Conservation (phyloP, 129 eudicot genomes). For the Tagetes patula region DNA sequence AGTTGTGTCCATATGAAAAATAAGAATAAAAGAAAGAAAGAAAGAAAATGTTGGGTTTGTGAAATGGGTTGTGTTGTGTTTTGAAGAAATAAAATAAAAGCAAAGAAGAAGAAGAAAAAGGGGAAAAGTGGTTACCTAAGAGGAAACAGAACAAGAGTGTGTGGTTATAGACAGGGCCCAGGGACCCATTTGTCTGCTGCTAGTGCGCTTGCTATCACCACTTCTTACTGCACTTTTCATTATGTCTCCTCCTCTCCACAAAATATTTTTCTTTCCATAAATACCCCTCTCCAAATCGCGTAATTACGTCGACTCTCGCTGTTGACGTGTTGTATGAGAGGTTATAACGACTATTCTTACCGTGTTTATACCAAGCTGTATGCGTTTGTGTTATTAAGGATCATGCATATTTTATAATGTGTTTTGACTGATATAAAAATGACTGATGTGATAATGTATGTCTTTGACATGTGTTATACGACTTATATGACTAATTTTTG, state of each 20-base stretch:
- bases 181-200: slow-evolving; percentile 68
- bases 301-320: no score
- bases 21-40: no score
- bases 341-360: no score
- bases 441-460: no score
- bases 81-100: slow-evolving; percentile 23
- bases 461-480: no score
- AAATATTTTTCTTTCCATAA: slow-evolving; percentile 2
- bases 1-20: slow-evolving; percentile 31
- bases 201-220: slow-evolving; percentile 60
- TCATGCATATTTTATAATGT: no score
- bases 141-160: slow-evolving; percentile 48
- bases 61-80: not conserved
- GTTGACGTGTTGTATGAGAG: no score
- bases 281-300: not conserved
- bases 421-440: no score
- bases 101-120: slow-evolving; percentile 3
- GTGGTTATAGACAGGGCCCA: slow-evolving; percentile 23
- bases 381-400: no score
- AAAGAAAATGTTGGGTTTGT: not conserved
- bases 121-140: slow-evolving; percentile 42
- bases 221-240: slow-evolving; percentile 31
- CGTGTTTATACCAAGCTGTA: no score
- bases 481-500: no score
- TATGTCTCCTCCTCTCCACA: slow-evolving; percentile 15